Conservation (phyloP, 108 stramenopile genomes). For the Nitzschia sp. region DNA sequence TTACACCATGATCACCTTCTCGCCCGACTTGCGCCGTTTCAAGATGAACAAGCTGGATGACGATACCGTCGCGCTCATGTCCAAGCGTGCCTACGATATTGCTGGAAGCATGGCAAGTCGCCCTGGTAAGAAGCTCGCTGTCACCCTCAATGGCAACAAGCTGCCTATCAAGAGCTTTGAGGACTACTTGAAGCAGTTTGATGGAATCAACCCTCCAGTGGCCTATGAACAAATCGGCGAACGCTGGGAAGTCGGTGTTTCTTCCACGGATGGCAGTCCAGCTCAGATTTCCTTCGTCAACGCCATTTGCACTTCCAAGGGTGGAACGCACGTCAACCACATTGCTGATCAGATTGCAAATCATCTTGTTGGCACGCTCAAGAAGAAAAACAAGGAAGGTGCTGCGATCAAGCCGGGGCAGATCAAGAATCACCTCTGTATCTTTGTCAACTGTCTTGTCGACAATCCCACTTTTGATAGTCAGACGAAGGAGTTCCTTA, state of each 20-base stretch:
- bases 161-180: slow-evolving; percentile 90
- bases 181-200: slow-evolving; percentile 91
- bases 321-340: slow-evolving; percentile 92
- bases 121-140: slow-evolving; percentile 84
- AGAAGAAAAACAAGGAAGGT: slow-evolving; percentile 97
- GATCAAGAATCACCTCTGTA: slow-evolving; percentile 94
- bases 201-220: slow-evolving; percentile 76
- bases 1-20: slow-evolving; percentile 97
- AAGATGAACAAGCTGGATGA: slow-evolving; percentile 90
- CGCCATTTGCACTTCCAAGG: slow-evolving; percentile 95
- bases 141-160: slow-evolving; percentile 92
- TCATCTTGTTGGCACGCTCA: slow-evolving; percentile 52
- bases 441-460: slow-evolving; percentile 96
- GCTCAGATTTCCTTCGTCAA: slow-evolving; percentile 98
- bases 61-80: slow-evolving; percentile 90
- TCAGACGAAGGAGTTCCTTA: slow-evolving; percentile 98
- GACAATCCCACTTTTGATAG: slow-evolving; percentile 98
- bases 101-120: slow-evolving; percentile 91
- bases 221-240: slow-evolving; percentile 88
- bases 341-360: slow-evolving; percentile 89
- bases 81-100: slow-evolving; percentile 98
- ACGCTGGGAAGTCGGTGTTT: slow-evolving; percentile 96
- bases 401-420: slow-evolving; percentile 83
- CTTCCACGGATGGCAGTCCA: slow-evolving; percentile 80
- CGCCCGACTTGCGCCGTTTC: slow-evolving; percentile 92